phyloP scores from a whole-genome alignment of 495 filamentous ascomycete genomes.

The Amniculicola lignicola region DNA sequence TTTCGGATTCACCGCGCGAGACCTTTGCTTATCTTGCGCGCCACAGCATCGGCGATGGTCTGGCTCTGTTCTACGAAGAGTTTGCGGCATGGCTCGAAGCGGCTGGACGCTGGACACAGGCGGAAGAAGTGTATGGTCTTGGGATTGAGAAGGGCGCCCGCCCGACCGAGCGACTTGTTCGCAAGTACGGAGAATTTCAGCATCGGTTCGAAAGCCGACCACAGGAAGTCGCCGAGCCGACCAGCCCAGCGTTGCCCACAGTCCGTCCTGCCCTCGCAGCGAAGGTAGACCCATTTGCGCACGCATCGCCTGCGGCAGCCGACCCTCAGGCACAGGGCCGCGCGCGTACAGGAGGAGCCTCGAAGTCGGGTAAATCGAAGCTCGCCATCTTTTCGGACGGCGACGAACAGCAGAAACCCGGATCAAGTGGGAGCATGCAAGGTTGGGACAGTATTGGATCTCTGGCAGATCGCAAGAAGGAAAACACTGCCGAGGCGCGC shows the following conservation, averaged over 20 bases:
- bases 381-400: conserved; percentile 87
- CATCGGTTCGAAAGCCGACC: conserved; percentile 64
- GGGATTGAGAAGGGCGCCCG: conserved; percentile 86
- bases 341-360: conserved; percentile 50
- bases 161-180: conserved; percentile 71
- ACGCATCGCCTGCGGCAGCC: conserved; percentile 40
- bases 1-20: conserved; percentile 87
- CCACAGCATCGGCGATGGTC: conserved; percentile 77
- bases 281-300: conserved; percentile 77
- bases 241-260: conserved; percentile 79
- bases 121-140: conserved; percentile 85
- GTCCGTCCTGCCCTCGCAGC: conserved; percentile 81
- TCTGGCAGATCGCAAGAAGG: conserved; percentile 83
- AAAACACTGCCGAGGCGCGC: conserved; percentile 81
- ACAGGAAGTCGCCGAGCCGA: conserved; percentile 60
- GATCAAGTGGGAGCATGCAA: conserved; percentile 46
- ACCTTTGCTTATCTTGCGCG: conserved; percentile 87
- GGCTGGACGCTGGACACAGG: conserved; percentile 81
- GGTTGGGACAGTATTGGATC: conserved; percentile 94
- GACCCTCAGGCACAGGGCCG: conserved; percentile 67
- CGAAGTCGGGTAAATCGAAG: conserved; percentile 67
- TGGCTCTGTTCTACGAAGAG: conserved; percentile 97
- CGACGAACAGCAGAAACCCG: conserved; percentile 47
- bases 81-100: conserved; percentile 90
- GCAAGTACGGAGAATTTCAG: conserved; percentile 90